Evolutionary conservation across 2,329 filamentous ascomycete genomes (phyloP).

Genomic region (Pseudogymnoascus sp.): DNA sequence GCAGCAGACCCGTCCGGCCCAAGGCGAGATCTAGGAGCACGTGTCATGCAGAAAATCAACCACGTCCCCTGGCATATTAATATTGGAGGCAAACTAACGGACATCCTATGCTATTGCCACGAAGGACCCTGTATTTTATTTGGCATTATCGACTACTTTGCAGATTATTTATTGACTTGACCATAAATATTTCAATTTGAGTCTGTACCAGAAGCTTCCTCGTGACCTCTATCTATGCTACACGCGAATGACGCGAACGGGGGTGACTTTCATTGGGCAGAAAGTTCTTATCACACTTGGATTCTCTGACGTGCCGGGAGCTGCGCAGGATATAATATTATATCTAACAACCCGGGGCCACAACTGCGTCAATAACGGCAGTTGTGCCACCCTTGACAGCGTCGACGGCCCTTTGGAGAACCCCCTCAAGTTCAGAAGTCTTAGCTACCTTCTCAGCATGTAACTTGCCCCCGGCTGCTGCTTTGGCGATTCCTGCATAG

Average conservation of each 20-base stretch:
- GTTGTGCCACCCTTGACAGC: constrained; percentile 47
- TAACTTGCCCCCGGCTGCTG: constrained; percentile 52
- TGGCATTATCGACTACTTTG: not conserved
- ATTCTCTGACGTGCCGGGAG: not conserved
- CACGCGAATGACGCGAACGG: not conserved
- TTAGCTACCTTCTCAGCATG: constrained; percentile 54
- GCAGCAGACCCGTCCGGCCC: not conserved
- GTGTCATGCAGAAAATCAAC: constrained; percentile 7
- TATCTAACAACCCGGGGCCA: constrained; percentile 22
- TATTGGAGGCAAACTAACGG: not conserved
- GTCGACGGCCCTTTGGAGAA: constrained; percentile 50
- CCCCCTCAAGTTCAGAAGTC: constrained; percentile 43
- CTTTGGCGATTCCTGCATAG: constrained; percentile 60
- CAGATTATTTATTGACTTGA: not conserved
- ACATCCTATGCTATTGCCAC: not conserved
- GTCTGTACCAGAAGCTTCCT: not conserved
- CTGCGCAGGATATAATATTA: not conserved
- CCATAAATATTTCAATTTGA: not conserved
- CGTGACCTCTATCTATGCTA: not conserved
- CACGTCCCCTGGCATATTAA: constrained; percentile 1
- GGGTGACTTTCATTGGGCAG: not conserved
- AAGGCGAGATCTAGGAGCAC: not conserved
- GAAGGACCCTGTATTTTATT: not conserved
- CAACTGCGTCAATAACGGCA: constrained; percentile 49
- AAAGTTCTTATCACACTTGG: not conserved